phyloP scores from a whole-genome alignment of 2,329 filamentous ascomycete genomes.

The Xylariales sp. region DNA sequence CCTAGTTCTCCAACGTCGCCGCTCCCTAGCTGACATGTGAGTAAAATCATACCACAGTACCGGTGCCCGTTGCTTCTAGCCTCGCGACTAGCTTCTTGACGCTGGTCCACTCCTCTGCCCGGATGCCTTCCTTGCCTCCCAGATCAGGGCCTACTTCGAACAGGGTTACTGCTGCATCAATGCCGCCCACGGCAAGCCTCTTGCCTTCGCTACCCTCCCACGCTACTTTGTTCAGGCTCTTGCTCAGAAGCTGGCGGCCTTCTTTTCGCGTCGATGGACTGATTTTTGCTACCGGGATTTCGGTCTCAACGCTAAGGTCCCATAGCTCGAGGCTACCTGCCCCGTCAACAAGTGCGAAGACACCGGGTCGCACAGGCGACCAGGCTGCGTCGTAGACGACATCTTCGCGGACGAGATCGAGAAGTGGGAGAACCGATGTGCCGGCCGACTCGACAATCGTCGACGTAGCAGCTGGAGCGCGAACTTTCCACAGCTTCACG shows the following conservation, averaged over 20 bases:
- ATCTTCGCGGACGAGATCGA: conserved; percentile 91
- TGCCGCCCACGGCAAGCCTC: conserved; percentile 81
- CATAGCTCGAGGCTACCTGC: conserved; percentile 89
- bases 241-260: conserved; percentile 65
- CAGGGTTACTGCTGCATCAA: conserved; percentile 84
- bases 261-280: conserved; percentile 62
- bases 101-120: conserved; percentile 85
- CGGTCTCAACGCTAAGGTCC: conserved; percentile 88
- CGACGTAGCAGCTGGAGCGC: conserved; percentile 69
- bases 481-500: conserved; percentile 93
- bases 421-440: conserved; percentile 62
- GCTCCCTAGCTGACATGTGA: too few species aligned
- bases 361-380: conserved; percentile 89
- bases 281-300: conserved; percentile 82
- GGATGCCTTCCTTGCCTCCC: conserved; percentile 77
- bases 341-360: conserved; percentile 92
- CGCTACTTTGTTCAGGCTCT: conserved; percentile 87
- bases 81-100: conserved; percentile 85
- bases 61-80: conserved; percentile 59
- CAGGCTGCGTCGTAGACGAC: conserved; percentile 94
- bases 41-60: conserved; percentile 38
- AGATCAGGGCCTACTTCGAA: conserved; percentile 85
- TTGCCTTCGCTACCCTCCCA: conserved; percentile 92
- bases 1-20: too few species aligned
- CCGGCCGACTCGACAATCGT: conserved; percentile 47